Base-by-base conservation (phyloP, 2,329 filamentous ascomycete species). In the Dactylonectria macrodidyma region DNA sequence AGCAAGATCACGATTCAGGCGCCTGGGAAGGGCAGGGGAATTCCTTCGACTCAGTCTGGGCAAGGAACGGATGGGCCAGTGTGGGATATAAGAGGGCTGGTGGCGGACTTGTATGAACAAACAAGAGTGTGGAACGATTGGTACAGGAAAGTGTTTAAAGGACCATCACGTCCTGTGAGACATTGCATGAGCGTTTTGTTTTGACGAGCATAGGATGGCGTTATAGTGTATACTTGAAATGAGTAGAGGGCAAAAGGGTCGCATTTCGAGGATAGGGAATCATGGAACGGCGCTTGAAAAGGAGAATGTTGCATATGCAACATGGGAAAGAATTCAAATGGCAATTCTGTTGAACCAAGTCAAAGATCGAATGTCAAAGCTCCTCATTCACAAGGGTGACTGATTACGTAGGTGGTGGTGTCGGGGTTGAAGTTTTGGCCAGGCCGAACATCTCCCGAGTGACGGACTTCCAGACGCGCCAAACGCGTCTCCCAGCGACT, bases 1-100 rank as follows among this genome's bases (percentile, higher is more conserved):
- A 71, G 75, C 2, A 76, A 66, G 3, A 79, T 86, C 11, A 81
- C 78, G 0, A 79, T 85, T 26, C 82, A 79, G 62, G 80, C 78
- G 3, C 81, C 83, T 5, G 78, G 78, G 2, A 80, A 77, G 59
- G 73, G 70, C 9, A 74, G 73, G 12, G 77, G 74, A 11, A 74
- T 77, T 7, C 65, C 74, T 5, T 73, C 73, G 26, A 81, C 79
- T 19, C 81, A 84, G 58, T 77, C 79, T 4, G 78, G 77, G 2
- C 80, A 80, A 61, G 82, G 82, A 11, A 77, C 80, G 16, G 64
- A 71, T 19, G 66, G 72, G 16, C 77, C 75, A n/a, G 46, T 71
- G 11, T 84, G 81, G 81, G 67, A 78, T 12, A 64, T 62, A 59
- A 67, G 70, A 14, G 71, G 73, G 10, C 66, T 85, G 51, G 44